Percentiles rank a stretch among this genome's conserved stretches.
phyloP scores from a whole-genome alignment of 371 early-diverging fungal species.

The Mortierella sp. region DNA sequence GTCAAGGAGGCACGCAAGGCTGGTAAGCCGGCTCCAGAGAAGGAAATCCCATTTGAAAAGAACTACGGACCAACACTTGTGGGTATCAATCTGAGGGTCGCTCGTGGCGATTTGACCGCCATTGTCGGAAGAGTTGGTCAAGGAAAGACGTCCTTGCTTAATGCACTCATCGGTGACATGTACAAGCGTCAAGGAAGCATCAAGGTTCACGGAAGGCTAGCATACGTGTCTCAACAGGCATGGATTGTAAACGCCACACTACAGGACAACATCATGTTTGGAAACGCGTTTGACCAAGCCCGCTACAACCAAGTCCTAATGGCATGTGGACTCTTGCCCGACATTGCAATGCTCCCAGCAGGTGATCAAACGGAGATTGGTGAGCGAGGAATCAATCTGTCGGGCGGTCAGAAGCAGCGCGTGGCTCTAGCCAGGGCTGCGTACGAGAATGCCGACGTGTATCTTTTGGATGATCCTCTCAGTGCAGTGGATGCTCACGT shows the following conservation, averaged over 20 bases:
- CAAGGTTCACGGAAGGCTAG: constrained; percentile 55
- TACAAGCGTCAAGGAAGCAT: constrained; percentile 53
- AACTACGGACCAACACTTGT: constrained; percentile 33
- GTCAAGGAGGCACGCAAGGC: constrained; percentile 37
- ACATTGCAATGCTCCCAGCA: constrained; percentile 71
- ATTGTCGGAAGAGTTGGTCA: constrained; percentile 61
- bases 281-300: constrained; percentile 54
- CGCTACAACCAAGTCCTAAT: constrained; percentile 62
- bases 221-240: constrained; percentile 62
- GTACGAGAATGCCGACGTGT: constrained; percentile 63
- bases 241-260: constrained; percentile 67
- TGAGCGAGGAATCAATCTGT: constrained; percentile 66
- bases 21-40: constrained; percentile 36
- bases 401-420: constrained; percentile 69
- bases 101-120: constrained; percentile 48
- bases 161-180: constrained; percentile 60
- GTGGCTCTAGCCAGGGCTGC: constrained; percentile 64
- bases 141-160: constrained; percentile 59
- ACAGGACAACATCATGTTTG: constrained; percentile 66
- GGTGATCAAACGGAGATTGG: constrained; percentile 74
- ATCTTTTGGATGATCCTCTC: constrained; percentile 82
- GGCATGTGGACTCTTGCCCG: constrained; percentile 65
- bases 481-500: constrained; percentile 90
- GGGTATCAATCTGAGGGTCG: constrained; percentile 31
- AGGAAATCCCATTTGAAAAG: constrained; percentile 26